phyloP scores from a whole-genome alignment of 768 basidiomycete species.

The Pleurotus giganteus region DNA sequence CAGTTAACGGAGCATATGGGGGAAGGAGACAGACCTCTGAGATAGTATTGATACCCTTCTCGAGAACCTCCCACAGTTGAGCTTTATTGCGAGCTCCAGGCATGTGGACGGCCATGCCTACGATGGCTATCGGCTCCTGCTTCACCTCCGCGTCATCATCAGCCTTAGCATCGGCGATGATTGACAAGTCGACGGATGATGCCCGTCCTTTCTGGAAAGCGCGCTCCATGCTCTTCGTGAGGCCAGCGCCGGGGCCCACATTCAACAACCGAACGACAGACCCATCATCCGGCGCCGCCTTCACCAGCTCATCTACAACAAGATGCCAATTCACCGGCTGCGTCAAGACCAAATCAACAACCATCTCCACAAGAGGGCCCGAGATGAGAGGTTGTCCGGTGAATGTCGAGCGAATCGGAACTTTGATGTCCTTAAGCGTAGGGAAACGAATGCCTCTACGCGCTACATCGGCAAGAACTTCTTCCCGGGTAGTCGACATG shows the following conservation, averaged over 20 bases:
- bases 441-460: conserved; percentile 51
- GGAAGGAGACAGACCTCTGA: conserved; percentile 41
- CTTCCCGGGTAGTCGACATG: conserved; percentile 28
- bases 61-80: conserved; percentile 59
- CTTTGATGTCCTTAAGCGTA: conserved; percentile 40
- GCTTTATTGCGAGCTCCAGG: conserved; percentile 47
- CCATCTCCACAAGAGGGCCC: conserved; percentile 36
- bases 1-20: neutral
- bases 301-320: conserved; percentile 30
- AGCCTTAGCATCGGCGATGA: neutral
- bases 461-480: conserved; percentile 43
- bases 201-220: conserved; percentile 21
- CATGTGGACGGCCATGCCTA: conserved; percentile 68
- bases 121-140: conserved; percentile 57
- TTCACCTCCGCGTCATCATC: neutral
- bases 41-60: conserved; percentile 53
- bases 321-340: conserved; percentile 54
- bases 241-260: conserved; percentile 44
- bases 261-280: conserved; percentile 38
- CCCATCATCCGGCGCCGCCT: conserved; percentile 18
- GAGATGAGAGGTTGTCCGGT: conserved; percentile 34
- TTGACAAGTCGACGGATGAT: conserved; percentile 21
- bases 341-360: conserved; percentile 48
- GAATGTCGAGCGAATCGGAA: conserved; percentile 45
- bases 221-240: conserved; percentile 37